Evolutionary conservation across 2,329 filamentous ascomycete genomes (phyloP), one percentile per base, ranked within the genome.

Genomic region (Monilinia fructicola): DNA sequence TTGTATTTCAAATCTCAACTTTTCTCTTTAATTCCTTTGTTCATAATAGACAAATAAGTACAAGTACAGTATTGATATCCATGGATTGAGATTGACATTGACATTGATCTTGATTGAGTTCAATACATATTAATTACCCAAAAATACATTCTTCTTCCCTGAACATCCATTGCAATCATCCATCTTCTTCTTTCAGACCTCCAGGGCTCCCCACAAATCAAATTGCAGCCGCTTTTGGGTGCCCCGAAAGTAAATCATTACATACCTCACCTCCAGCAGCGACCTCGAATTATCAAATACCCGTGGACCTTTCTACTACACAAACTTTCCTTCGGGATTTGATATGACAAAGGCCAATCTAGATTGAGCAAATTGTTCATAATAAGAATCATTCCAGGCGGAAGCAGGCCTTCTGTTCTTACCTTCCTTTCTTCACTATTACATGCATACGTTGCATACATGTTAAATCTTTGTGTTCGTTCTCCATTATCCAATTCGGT

Each of bases 381-480:
- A 38, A 65, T n/a, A 28, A 14, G 40, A 35, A 28, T 21, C 23
- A 50, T n/a, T 35, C 28, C 23, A 35, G 26, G 56, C 64, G 60
- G 64, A 66, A 66, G 64, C 64, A 38, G 64, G 56, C 23, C 64
- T 66, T 66, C 64, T 66, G 58, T 66, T 50, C 21, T 26, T 44
- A n/a, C 52, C 18, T 38, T 48, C 38, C 46, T 26, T 54, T 31
- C 52, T 54, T 42, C 12, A n/a, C 53, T 59, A n/a, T 53, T 59
- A 48, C 28, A 31, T 42, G 10, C 40, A 21, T 53, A 46, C 26
- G 6, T 14, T 58, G 16, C 16, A 46, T 59, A 48, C 40, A 26
- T 48, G 21, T 64, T 53, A 14, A 35, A 54, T 54, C 21, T 54
- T 58, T 46, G 10, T 46, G 21, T 46, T 46, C 62, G 54, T 52